Evolutionary conservation across 1,284 basidiomycete genomes (phyloP).

Genomic region (Mycena citricolor): DNA sequence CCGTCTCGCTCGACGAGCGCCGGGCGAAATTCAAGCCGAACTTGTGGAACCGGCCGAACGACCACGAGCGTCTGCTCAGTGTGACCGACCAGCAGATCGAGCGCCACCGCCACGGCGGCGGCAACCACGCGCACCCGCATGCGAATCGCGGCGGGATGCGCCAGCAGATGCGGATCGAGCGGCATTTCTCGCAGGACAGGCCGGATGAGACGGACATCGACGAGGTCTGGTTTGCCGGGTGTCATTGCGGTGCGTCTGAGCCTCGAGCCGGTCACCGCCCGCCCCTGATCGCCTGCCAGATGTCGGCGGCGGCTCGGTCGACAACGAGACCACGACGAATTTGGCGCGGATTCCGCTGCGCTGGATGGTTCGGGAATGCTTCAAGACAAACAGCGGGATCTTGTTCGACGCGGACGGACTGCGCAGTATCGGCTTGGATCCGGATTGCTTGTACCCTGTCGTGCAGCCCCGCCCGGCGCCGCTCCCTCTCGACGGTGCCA

Average conservation of each 20-base stretch:
- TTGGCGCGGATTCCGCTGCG: constrained; percentile 42
- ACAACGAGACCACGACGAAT: constrained; percentile 39
- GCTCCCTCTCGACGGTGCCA: no score
- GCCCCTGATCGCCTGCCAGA: constrained; percentile 44
- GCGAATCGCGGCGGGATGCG: constrained; percentile 6
- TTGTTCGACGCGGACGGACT: constrained; percentile 50
- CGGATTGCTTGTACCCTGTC: constrained; percentile 37
- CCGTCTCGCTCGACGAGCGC: constrained; percentile 65
- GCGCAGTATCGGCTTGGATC: constrained; percentile 48
- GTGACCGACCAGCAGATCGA: constrained; percentile 28
- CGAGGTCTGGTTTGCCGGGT: constrained; percentile 42
- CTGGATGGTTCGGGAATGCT: constrained; percentile 52
- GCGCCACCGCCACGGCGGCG: constrained; percentile 33
- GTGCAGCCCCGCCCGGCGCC: constrained; percentile 38
- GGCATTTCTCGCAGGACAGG: constrained; percentile 10
- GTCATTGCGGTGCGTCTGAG: constrained; percentile 25
- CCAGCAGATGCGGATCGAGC: constrained; percentile 14
- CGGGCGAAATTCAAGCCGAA: constrained; percentile 62
- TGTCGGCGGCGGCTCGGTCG: constrained; percentile 25
- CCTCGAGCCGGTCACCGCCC: neutral
- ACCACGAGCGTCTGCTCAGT: constrained; percentile 31
- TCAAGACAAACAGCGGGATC: constrained; percentile 48
- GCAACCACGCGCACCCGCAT: neutral
- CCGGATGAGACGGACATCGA: constrained; percentile 22
- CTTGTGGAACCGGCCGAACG: constrained; percentile 38